phyloP scores from a whole-genome alignment of 768 basidiomycete species.

The Tricholoma saponaceum region DNA sequence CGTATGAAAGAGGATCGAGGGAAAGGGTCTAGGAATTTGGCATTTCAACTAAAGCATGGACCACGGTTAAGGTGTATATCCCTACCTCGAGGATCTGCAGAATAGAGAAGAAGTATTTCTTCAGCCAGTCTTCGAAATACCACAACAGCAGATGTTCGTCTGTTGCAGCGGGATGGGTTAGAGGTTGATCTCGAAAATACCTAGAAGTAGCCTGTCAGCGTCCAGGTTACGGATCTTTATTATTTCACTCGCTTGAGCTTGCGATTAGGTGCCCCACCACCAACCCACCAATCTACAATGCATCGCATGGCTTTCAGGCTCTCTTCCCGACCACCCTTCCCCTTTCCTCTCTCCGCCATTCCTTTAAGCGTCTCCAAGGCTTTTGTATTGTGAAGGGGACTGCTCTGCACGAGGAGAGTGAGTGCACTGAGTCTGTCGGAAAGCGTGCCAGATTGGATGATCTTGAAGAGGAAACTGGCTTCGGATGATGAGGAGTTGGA shows the following conservation, averaged over 20 bases:
- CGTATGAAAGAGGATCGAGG: conserved; percentile 82
- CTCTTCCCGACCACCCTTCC: conserved; percentile 90
- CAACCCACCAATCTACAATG: conserved; percentile 96
- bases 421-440: conserved; percentile 90
- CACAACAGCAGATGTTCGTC: conserved; percentile 75
- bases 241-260: conserved; percentile 70
- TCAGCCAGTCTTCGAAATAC: conserved; percentile 97
- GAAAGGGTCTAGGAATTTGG: conserved; percentile 54
- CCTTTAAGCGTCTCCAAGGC: conserved; percentile 71
- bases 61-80: background rate
- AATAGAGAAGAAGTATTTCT: conserved; percentile 92
- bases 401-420: conserved; percentile 83
- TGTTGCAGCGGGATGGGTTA: conserved; percentile 56
- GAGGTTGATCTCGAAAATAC: conserved; percentile 87
- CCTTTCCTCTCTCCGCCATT: conserved; percentile 75
- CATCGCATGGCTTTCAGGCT: conserved; percentile 87
- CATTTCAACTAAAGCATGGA: background rate
- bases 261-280: conserved; percentile 82
- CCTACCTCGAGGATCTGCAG: conserved; percentile 86
- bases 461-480: conserved; percentile 75
- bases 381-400: conserved; percentile 80
- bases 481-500: conserved; percentile 70
- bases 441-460: conserved; percentile 84
- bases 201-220: conserved; percentile 33
- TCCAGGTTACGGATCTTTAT: background rate